Percentiles rank a stretch among this genome's conserved stretches.
Evolutionary conservation across 2,329 filamentous ascomycete species (phyloP).

Genomic region (Tothia fuscella): DNA sequence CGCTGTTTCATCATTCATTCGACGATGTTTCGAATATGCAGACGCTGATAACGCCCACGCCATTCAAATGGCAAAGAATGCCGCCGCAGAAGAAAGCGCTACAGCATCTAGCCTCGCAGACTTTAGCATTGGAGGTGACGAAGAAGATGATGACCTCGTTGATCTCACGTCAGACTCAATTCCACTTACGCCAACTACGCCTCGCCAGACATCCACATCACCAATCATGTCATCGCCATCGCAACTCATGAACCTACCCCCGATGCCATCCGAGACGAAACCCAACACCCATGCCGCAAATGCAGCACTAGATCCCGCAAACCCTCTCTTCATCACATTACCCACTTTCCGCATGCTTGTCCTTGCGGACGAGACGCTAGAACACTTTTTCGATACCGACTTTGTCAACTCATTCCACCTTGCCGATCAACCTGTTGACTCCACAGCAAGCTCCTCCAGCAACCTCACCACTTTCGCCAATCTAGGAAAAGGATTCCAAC

Average conservation of each 20-base stretch:
- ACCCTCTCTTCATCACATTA: conserved; percentile 87
- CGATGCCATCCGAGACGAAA: conserved; percentile 32
- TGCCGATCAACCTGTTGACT: conserved; percentile 47
- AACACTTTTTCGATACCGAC: conserved; percentile 94
- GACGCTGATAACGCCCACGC: conserved; percentile 60
- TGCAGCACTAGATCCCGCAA: conserved; percentile 78
- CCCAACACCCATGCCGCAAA: conserved; percentile 70
- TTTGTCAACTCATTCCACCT: conserved; percentile 90
- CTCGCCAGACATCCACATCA: conserved; percentile 15
- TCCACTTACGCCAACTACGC: conserved; percentile 13
- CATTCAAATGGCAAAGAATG: conserved; percentile 15
- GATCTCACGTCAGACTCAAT: conserved; percentile 43
- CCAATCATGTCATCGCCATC: too few relatives aligned
- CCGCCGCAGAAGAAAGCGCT: conserved; percentile 15
- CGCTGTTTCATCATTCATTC: conserved; percentile 90
- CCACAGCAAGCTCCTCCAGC: conserved; percentile 43
- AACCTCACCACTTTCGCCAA: conserved; percentile 80
- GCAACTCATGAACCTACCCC: conserved; percentile 17
- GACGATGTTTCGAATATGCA: conserved; percentile 94
- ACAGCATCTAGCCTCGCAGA: conserved; percentile 36
- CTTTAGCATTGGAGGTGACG: conserved; percentile 67
- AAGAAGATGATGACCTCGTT: conserved; percentile 51
- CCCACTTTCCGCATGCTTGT: conserved; percentile 99
- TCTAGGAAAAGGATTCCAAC: conserved; percentile 9
- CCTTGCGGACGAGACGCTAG: conserved; percentile 84